Evolutionary conservation across 2,329 filamentous ascomycete species (phyloP).

Genomic region (Phialophora verrucosa): DNA sequence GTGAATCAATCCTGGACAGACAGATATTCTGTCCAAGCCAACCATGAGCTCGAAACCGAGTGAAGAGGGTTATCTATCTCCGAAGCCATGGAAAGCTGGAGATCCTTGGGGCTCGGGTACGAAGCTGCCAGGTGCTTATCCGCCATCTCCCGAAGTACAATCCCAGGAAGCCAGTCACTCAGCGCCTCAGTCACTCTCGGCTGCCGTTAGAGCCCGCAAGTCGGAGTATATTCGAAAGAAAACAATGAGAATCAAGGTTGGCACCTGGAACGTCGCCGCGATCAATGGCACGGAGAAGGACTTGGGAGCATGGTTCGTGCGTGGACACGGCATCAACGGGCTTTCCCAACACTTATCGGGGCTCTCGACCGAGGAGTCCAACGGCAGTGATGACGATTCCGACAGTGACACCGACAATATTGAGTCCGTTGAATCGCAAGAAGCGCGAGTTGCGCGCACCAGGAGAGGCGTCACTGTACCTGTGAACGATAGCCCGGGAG

Average conservation of each 20-base stretch:
- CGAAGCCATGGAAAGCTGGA: conserved; percentile 32
- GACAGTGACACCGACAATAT: conserved; percentile 35
- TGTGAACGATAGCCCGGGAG: conserved; percentile 49
- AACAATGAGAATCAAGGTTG: conserved; percentile 82
- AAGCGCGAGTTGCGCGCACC: conserved; percentile 52
- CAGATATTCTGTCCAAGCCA: conserved; percentile 2
- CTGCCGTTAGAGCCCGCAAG: conserved; percentile 71
- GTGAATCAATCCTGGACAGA: neutral
- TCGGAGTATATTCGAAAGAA: conserved; percentile 78
- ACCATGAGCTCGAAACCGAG: conserved; percentile 29
- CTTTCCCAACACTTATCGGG: conserved; percentile 68
- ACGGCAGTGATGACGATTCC: conserved; percentile 31
- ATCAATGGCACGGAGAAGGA: conserved; percentile 86
- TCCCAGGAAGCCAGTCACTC: conserved; percentile 31
- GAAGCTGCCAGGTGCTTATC: conserved; percentile 58
- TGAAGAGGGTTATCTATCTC: conserved; percentile 26
- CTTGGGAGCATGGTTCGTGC: conserved; percentile 84
- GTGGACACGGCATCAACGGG: conserved; percentile 74
- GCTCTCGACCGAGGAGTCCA: conserved; percentile 46
- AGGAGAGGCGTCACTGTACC: conserved; percentile 54
- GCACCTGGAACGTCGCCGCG: conserved; percentile 92
- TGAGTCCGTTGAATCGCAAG: conserved; percentile 56
- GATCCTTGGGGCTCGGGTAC: conserved; percentile 41
- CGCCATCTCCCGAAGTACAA: conserved; percentile 40
- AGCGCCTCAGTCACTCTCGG: conserved; percentile 55